Evolutionary conservation across 83 land plant species (phyloP).

Genomic region (Diphasiastrum complanatum): DNA sequence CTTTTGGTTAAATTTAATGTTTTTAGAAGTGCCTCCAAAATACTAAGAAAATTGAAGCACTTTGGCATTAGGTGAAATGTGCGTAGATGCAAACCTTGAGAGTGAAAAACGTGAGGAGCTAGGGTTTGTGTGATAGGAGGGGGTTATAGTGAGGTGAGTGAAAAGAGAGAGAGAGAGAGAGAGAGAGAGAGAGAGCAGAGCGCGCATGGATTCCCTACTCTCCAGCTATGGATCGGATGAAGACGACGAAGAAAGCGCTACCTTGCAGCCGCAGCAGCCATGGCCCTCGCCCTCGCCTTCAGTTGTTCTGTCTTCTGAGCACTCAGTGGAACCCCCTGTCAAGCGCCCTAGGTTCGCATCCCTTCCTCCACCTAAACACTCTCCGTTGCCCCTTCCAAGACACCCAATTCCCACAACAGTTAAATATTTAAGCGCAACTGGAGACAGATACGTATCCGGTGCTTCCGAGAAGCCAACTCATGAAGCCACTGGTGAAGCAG

Average conservation of each 20-base stretch:
- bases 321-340: background rate
- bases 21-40: too few relatives aligned
- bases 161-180: too few relatives aligned
- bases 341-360: slow-evolving; percentile 1
- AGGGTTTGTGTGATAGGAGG: too few relatives aligned
- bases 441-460: background rate
- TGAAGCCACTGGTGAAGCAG: background rate
- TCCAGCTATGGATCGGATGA: slow-evolving; percentile 35
- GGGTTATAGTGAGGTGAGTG: too few relatives aligned
- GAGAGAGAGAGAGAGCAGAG: too few relatives aligned
- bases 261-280: slow-evolving; percentile 1
- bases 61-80: too few relatives aligned
- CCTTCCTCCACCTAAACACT: slow-evolving; percentile 4
- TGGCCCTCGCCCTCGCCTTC: background rate
- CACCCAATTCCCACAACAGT: background rate
- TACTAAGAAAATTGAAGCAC: too few relatives aligned
- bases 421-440: background rate
- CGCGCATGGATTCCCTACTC: slow-evolving; percentile 33
- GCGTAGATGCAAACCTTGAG: too few relatives aligned
- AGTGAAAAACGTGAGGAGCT: too few relatives aligned
- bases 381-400: too few relatives aligned
- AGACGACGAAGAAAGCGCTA: slow-evolving; percentile 22
- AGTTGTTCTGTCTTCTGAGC: background rate
- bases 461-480: background rate
- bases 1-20: too few relatives aligned